Base-by-base conservation (phyloP, 1,284 basidiomycete species). In the Volvariella volvacea region DNA sequence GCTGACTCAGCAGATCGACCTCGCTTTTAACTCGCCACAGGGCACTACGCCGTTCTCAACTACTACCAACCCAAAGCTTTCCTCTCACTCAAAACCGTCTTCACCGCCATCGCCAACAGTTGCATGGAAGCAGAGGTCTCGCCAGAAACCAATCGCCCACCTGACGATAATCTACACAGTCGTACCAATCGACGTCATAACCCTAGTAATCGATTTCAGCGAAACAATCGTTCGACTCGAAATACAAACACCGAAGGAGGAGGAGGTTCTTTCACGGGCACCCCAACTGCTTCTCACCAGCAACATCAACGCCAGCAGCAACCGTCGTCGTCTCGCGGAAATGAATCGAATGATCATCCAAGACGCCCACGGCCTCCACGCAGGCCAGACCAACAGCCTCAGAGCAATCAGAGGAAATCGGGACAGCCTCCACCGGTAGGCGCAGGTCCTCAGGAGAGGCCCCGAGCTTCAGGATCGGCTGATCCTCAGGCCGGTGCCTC, bases 121-220 rank as follows among this genome's bases (percentile, higher is more conserved):
- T 36, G 34, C n/a, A 36, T 36, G 34, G 34, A 36, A 36, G 19
- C 45, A 1, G 45, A 46, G 10, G 41, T 21, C 30, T 17, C 32
- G 2, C 44, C 44, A 46, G 12, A 42, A 46, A 7, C 17, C 9
- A 25, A 42, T 42, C 4, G 6, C 16, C 33, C 34, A 41, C 14
- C 33, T 31, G 17, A 46, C 15, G 15, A 32, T 8, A 20, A 30
- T 33, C 33, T 36, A 6, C 14, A 7, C 34, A 15, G 7, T 36
- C n/a, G 4, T 16, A 7, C 7, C 34, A 20, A 20, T 36, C 34
- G n/a, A 16, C 4, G n/a, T 16, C 19, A 15, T 36, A 15, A 36
- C 19, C n/a, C n/a, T n/a, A 36, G 19, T 7, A 6, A 15, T 36
- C 34, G 34, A 36, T 36, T n/a, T 36, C 34, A 36, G 15, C 34